These are phyloP conservation scores for Dioscorea alata DNA, from an alignment of 106 monocot species.

Conservation along the genomic window DNA sequence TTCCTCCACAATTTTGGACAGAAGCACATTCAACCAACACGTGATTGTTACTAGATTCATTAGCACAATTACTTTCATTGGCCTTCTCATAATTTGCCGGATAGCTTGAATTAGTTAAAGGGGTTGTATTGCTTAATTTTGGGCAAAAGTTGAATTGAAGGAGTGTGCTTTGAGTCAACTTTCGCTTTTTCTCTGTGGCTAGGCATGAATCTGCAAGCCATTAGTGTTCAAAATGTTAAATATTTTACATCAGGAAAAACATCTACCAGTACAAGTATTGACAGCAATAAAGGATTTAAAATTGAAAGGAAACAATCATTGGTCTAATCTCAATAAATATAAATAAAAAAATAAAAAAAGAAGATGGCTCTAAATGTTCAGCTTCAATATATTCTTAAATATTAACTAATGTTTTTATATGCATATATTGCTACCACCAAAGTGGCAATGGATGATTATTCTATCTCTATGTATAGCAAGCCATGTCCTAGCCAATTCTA, in stretches of 20 bases:
- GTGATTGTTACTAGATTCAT: conserved; percentile 6
- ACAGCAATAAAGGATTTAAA: not conserved
- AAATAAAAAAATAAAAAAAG: too few species aligned
- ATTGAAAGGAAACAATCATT: not conserved
- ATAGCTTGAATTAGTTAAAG: conserved; percentile 3
- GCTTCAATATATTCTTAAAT: not conserved
- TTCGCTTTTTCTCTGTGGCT: conserved; percentile 60
- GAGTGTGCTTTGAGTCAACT: conserved; percentile 70
- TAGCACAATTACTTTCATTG: not conserved
- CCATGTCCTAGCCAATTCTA: too few species aligned
- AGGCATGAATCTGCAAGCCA: conserved; percentile 70
- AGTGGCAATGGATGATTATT: too few species aligned
- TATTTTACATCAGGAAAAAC: not conserved
- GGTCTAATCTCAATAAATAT: not conserved
- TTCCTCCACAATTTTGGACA: conserved; percentile 6
- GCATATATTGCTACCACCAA: too few species aligned
- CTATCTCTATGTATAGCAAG: too few species aligned
- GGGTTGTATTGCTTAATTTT: conserved; percentile 7
- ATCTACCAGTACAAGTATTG: not conserved
- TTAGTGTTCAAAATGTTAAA: not conserved
- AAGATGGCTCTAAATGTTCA: not conserved
- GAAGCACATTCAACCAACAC: not conserved
- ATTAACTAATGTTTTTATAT: too few species aligned
- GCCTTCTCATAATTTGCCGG: not conserved
- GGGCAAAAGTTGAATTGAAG: conserved; percentile 51